Base-by-base conservation (phyloP, 805 yeast genomes). In the Candida pini region DNA sequence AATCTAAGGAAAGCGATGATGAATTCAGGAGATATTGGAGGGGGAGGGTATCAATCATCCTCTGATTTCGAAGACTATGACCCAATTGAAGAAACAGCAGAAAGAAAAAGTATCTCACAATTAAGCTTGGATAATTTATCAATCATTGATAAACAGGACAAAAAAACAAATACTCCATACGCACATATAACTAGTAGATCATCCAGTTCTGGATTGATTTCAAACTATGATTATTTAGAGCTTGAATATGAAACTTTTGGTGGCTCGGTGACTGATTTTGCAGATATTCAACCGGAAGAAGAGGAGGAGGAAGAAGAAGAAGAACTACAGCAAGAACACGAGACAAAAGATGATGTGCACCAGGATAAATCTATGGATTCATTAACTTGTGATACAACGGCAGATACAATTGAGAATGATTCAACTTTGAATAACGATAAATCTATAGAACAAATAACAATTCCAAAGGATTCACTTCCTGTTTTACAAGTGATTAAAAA, bases 171-270 rank as follows among this genome's bases (percentile, higher is more conserved):
- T 10, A n/a, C 27, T 8, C 9, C 13, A 19, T 22, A 13, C 14
- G 16, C 32, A 6, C 15, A 45, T 9, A 31, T 43, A 5, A 36
- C 38, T 6, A 41, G 45, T 25, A 34, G 44, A 28, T 44, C 54
- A 4, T 47, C 28, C 36, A 47, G 48, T 29, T 45, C 54, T 4
- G 52, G 39, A 8, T 29, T 48, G 12, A 36, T 43, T 15, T 38
- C 51, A 6, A 44, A 48, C 36, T 48, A 41, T 31, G 46, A 46
- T 21, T 53, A 50, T 33, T 43, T 58, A 22, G 59, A 56, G 21
- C 46, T 58, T 19, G 60, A 58, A 30, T 58, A 40, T 41, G 63
- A 58, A 29, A 48, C 49, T 2, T 58, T 58, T 41, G 50, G 36
- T 35, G 63, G 63, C 3, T 56, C 62, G 1, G 35, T 54, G 17